phyloP scores from a whole-genome alignment of 140 eudicot genomes.

The Anethum foeniculum region DNA sequence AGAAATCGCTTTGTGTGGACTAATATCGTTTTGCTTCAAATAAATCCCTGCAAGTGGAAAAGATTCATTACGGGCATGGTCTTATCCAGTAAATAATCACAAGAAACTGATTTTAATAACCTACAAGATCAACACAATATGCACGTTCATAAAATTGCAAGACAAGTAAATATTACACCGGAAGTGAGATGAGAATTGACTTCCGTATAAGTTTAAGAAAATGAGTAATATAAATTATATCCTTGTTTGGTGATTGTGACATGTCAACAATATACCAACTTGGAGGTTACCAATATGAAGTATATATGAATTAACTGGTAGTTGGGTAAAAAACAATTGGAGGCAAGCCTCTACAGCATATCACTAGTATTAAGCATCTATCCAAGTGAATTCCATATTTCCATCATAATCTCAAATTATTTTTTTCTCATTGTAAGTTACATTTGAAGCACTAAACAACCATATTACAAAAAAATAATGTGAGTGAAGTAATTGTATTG shows the following conservation, averaged over 20 bases:
- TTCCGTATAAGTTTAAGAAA: background rate
- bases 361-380: background rate
- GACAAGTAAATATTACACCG: background rate
- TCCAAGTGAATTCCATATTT: background rate
- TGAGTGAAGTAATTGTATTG: background rate
- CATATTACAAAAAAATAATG: background rate
- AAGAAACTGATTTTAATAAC: background rate
- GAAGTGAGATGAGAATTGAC: background rate
- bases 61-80: background rate
- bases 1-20: constrained; percentile 49
- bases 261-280: background rate
- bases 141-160: background rate
- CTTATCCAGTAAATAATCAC: background rate
- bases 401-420: background rate
- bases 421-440: background rate
- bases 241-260: background rate
- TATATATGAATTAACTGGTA: background rate
- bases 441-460: background rate
- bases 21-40: constrained; percentile 37
- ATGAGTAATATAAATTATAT: background rate
- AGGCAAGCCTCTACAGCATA: background rate
- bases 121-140: background rate
- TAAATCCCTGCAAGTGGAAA: constrained; percentile 63
- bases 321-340: background rate
- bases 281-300: background rate